phyloP scores from a whole-genome alignment of 306 rosid genomes.

The Pyrus pyrifolia region DNA sequence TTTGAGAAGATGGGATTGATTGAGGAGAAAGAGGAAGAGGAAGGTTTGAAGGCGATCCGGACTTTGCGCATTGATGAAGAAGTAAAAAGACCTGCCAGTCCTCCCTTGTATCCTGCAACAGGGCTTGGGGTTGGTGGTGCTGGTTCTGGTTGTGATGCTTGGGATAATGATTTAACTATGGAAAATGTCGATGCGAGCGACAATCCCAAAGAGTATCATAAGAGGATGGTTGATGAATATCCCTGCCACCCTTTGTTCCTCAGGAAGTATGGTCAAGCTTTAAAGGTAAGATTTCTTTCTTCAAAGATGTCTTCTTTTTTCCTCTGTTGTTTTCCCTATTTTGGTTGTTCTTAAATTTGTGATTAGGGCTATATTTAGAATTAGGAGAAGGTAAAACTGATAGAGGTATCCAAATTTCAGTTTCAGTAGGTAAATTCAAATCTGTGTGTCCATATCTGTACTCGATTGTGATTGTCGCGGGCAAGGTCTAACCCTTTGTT shows the following conservation, averaged over 20 bases:
- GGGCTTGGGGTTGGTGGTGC: constrained; percentile 52
- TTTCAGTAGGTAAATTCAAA: background rate
- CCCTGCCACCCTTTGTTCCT: constrained; percentile 63
- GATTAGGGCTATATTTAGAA: background rate
- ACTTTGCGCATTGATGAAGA: constrained; percentile 30
- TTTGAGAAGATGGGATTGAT: constrained; percentile 52
- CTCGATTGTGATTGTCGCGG: background rate
- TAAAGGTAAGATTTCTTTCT: constrained; percentile 42
- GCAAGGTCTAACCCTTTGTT: background rate
- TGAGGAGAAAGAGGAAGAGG: constrained; percentile 46
- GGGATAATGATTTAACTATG: constrained; percentile 22
- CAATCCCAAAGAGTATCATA: constrained; percentile 43
- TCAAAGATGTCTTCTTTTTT: background rate
- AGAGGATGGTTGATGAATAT: constrained; percentile 52
- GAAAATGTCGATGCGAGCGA: constrained; percentile 24
- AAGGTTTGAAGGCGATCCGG: constrained; percentile 14
- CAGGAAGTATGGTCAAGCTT: constrained; percentile 53
- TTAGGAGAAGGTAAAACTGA: background rate
- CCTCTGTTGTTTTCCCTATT: background rate
- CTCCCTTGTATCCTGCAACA: constrained; percentile 59
- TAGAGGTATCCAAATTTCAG: background rate
- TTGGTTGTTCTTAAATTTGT: background rate
- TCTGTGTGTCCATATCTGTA: background rate
- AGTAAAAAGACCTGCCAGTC: constrained; percentile 34
- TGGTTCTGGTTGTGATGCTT: constrained; percentile 19